Base-by-base conservation (phyloP, 257 asterid species). In the Coffea canephora region DNA sequence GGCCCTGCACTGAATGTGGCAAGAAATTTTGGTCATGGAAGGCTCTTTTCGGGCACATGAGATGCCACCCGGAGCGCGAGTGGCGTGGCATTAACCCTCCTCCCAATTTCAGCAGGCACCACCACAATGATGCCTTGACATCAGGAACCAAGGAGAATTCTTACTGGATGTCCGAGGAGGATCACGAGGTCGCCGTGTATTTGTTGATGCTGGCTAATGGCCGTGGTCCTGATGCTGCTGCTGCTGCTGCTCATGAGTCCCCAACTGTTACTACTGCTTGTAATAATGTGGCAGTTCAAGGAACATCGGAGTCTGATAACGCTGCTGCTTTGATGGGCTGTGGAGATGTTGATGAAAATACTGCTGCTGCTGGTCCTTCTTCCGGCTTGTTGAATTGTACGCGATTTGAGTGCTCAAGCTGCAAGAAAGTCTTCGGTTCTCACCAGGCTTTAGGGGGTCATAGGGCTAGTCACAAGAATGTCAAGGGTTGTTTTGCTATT, bases 41-140 rank as follows among this genome's bases (percentile, higher is more conserved):
- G 73, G 99, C 99, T 23, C 99, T 95, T 64, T 95, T 89, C 75
- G 99, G 99, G 67, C 99, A 95, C 84, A 95, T 95, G 99, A 94
- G 99, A 55, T 95, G 99, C 87, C 99, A 95, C 83, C 99, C 99
- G 0, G 97, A 93, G 75, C 94, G 99, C 16, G 87, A 89, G 54
- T 95, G 98, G 98, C 90, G 99, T 0, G 99, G 99, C 0, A 93
- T 95, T 14, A 94, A 84, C 78, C 97, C 97, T 0, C 97, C 97
- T 2, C 89, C 90, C 41, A 76, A 77, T 80, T 11, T 82, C 69
- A 81, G 75, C 43, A 55, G 27, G 65, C 80, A 69, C 34, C 59
- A 27, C 8, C 81, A 61, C 12, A 45, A 10, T 5, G 25, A 50
- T 45, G 75, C 79, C n/a, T 0, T 36, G 23, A 18, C 77, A 55